Evolutionary conservation across 768 basidiomycete genomes (phyloP).

Genomic region (Tephrocybe sp.): DNA sequence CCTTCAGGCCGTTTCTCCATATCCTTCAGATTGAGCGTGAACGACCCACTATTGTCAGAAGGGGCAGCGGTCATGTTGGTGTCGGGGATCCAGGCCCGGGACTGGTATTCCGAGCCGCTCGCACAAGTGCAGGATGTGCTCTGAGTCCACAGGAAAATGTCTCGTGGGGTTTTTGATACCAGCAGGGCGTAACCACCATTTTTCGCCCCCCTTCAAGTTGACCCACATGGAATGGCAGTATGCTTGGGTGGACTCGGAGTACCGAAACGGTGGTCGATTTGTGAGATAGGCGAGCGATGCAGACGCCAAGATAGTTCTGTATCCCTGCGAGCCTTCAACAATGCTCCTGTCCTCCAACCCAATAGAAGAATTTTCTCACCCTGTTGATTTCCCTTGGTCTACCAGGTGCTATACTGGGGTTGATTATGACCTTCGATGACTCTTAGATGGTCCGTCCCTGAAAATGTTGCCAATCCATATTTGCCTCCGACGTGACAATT

Average conservation of each 20-base stretch:
- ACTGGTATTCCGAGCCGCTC: constrained; percentile 22
- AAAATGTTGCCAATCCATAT: constrained; percentile 15
- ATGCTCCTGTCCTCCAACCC: background rate
- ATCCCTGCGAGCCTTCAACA: background rate
- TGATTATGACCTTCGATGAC: background rate
- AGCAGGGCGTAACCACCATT: too few relatives aligned
- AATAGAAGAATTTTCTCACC: constrained; percentile 1
- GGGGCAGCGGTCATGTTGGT: constrained; percentile 17
- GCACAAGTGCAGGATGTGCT: constrained; percentile 22
- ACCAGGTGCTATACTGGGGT: constrained; percentile 5
- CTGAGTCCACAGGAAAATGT: constrained; percentile 22
- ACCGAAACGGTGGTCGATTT: too few relatives aligned
- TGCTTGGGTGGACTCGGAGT: too few relatives aligned
- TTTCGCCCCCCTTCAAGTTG: too few relatives aligned
- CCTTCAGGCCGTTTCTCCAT: constrained; percentile 15
- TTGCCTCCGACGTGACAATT: constrained; percentile 5
- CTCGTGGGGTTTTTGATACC: constrained; percentile 6
- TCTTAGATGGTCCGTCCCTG: constrained; percentile 3
- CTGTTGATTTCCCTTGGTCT: background rate
- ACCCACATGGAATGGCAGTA: too few relatives aligned
- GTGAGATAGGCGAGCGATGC: constrained; percentile 18
- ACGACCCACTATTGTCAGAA: background rate
- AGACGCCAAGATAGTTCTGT: constrained; percentile 6
- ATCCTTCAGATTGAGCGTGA: background rate
- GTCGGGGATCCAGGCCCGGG: constrained; percentile 21